Evolutionary conservation across 2,329 filamentous ascomycete species (phyloP), one percentile per base, ranked within the genome.

Genomic region (Microcyclosporella mali): DNA sequence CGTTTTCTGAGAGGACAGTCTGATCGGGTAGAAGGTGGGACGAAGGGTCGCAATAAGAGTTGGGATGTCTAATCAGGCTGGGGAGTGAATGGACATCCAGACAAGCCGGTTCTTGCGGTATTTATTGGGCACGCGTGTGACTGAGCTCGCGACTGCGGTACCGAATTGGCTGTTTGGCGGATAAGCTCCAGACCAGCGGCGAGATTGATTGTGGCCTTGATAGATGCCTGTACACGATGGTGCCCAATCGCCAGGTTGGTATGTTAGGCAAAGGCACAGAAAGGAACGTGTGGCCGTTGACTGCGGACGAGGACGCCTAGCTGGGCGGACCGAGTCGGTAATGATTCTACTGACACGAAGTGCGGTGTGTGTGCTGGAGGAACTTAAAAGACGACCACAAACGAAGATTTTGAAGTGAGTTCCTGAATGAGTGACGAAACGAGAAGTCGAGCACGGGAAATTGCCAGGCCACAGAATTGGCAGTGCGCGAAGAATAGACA

Each of bases 401-500:
- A 48, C 36, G 52, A 53, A 41, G 48, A 49, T 45, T 48, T 44
- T 43, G 8, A 42, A 30, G 41, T 36, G 34, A 41, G 47, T 36
- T 41, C 44, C 45, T 46, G 50, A 55, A 51, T 33, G 45, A 52
- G 47, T 40, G 53, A 52, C 51, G 51, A 48, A 53, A 51, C 47
- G 41, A 45, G 41, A 46, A 17, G 33, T 38, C 19, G 46, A 43
- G 29, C 35, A 37, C 40, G 38, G 47, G 33, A 42, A 41, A 45
- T 46, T 47, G 39, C 41, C 31, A 50, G 43, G 46, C 37, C 43
- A 46, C 35, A 49, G 37, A 43, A 50, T 46, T 37, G 41, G 41
- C 46, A 45, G 40, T 52, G 51, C 40, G 45, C 51, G 43, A 42
- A 45, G 40, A 40, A 47, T 25, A 54, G 51, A 49, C 45, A 42